Conservation (phyloP, 352 stramenopile genomes). For the Plasmopara halstedii region DNA sequence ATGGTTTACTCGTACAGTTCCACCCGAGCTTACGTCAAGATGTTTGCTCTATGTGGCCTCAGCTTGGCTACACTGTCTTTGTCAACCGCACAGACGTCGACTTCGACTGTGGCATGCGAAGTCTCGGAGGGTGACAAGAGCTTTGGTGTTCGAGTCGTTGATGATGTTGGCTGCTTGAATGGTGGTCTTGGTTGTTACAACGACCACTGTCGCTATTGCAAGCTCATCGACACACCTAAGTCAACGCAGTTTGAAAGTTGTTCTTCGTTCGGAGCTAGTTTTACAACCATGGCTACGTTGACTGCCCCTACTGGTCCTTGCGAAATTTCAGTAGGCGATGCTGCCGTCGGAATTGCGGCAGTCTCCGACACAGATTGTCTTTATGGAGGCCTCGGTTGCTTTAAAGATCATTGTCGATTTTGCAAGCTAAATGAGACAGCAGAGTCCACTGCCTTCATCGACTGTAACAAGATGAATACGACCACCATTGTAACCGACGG, state of each 20-base stretch:
- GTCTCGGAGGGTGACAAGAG: slow-evolving; percentile 20
- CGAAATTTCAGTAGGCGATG: slow-evolving; percentile 16
- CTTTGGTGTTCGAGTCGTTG: slow-evolving; percentile 22
- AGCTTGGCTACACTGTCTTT: slow-evolving; percentile 8
- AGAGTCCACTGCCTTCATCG: slow-evolving; percentile 19
- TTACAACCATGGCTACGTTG: slow-evolving; percentile 7
- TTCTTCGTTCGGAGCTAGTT: slow-evolving; percentile 22
- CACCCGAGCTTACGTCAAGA: slow-evolving; percentile 13
- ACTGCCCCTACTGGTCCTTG: slow-evolving; percentile 14
- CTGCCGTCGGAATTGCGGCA: slow-evolving; percentile 23
- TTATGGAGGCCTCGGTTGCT: slow-evolving; percentile 34
- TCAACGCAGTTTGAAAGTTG: slow-evolving; percentile 26
- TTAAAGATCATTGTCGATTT: slow-evolving; percentile 31
- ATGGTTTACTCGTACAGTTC: slow-evolving; percentile 21
- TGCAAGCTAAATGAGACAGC: slow-evolving; percentile 26
- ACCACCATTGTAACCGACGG: slow-evolving; percentile 7
- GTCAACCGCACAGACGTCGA: not conserved
- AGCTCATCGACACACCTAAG: slow-evolving; percentile 24
- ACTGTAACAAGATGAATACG: slow-evolving; percentile 9
- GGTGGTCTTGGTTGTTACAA: slow-evolving; percentile 31
- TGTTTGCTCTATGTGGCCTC: slow-evolving; percentile 8
- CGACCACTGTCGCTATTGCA: slow-evolving; percentile 32
- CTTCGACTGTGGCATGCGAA: slow-evolving; percentile 3
- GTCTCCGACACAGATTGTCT: slow-evolving; percentile 20
- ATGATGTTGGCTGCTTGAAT: slow-evolving; percentile 17